Conservation (phyloP, 768 basidiomycete species). For the Neoboletus brunneissimus region DNA sequence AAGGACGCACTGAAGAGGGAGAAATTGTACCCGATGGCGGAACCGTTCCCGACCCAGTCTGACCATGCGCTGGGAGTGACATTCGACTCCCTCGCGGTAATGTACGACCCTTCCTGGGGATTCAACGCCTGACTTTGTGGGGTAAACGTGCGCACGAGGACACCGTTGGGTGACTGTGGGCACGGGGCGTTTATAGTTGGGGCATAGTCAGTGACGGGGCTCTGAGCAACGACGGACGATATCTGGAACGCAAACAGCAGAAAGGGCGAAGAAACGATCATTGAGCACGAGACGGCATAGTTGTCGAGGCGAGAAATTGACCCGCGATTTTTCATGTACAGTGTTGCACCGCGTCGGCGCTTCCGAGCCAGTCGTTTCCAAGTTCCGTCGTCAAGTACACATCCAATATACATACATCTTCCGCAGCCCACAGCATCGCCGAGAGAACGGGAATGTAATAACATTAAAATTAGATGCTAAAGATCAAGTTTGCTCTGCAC, state of each 20-base stretch:
- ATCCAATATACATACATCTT: too few relatives aligned
- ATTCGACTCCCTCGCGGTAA: slow-evolving; percentile 39
- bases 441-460: not conserved
- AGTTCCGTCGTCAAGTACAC: not conserved
- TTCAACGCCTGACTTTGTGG: slow-evolving; percentile 52
- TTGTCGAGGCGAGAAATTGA: not conserved
- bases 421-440: not conserved
- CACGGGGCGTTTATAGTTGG: slow-evolving; percentile 49
- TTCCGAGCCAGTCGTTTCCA: not conserved
- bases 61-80: slow-evolving; percentile 51
- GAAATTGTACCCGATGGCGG: slow-evolving; percentile 52
- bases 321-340: not conserved
- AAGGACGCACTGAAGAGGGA: slow-evolving; percentile 39
- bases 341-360: slow-evolving; percentile 6
- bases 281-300: slow-evolving; percentile 9
- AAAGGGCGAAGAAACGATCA: not conserved
- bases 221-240: not conserved
- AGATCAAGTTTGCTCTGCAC: not conserved
- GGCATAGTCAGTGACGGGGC: slow-evolving; percentile 48
- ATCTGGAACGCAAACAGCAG: not conserved
- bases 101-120: slow-evolving; percentile 46
- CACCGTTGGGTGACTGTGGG: slow-evolving; percentile 40
- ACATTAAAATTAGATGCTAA: not conserved
- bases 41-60: slow-evolving; percentile 57
- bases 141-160: slow-evolving; percentile 51